A percentile compares a stretch with the other conserved stretches of the same genome.
These are phyloP conservation scores for Cerrena zonata DNA, from an alignment of 1,284 basidiomycete genomes.

Conservation along the genomic window DNA sequence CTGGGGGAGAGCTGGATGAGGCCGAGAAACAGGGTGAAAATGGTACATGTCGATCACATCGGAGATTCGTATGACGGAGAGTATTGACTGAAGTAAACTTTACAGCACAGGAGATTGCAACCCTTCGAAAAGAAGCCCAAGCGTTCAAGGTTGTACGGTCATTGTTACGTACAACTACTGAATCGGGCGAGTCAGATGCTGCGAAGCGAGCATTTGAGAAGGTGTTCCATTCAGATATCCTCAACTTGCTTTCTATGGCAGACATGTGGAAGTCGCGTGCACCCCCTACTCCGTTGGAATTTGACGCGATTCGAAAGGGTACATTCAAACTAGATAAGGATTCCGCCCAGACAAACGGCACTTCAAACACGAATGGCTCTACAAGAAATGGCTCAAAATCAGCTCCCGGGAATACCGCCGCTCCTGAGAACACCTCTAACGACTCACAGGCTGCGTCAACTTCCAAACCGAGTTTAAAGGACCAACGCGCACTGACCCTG, in stretches of 20 bases:
- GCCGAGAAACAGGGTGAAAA: conserved; percentile 87
- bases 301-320: conserved; percentile 61
- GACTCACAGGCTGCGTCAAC: conserved; percentile 12
- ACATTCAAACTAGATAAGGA: conserved; percentile 43
- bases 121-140: conserved; percentile 81
- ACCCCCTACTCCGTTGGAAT: conserved; percentile 81
- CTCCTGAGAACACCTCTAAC: conserved; percentile 18
- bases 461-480: conserved; percentile 53
- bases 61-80: conserved; percentile 4
- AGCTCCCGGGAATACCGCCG: conserved; percentile 25
- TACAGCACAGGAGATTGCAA: conserved; percentile 83
- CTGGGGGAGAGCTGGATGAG: conserved; percentile 73
- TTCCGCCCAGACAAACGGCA: conserved; percentile 8
- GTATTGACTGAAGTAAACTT: neutral
- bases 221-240: conserved; percentile 80
- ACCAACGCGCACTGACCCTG: conserved; percentile 71
- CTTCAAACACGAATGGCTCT: conserved; percentile 15
- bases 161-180: conserved; percentile 46
- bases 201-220: conserved; percentile 81
- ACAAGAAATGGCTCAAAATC: conserved; percentile 18
- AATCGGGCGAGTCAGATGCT: conserved; percentile 38
- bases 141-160: conserved; percentile 80
- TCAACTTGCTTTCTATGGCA: conserved; percentile 86
- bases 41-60: conserved; percentile 38
- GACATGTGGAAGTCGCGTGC: conserved; percentile 95